Conservation (phyloP, 352 stramenopile genomes). For the Thalassiosira hispida region DNA sequence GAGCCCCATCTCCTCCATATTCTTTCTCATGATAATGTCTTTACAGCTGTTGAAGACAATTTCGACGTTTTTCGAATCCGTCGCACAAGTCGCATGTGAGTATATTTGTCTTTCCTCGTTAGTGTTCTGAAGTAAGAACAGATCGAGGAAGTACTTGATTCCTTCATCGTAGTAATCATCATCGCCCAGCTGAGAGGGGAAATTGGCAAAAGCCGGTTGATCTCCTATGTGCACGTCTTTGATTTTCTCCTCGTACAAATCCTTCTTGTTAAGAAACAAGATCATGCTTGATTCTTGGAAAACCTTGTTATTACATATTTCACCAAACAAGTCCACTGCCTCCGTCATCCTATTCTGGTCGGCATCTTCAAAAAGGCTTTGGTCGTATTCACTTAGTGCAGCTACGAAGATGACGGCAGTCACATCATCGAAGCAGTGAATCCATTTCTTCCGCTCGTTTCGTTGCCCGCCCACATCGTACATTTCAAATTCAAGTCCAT, state of each 20-base stretch:
- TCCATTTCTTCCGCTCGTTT: constrained; percentile 97
- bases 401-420: constrained; percentile 91
- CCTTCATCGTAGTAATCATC: constrained; percentile 67
- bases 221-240: constrained; percentile 92
- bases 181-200: constrained; percentile 75
- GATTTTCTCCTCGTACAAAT: constrained; percentile 97
- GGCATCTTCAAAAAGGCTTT: constrained; percentile 93
- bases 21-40: constrained; percentile 81
- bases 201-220: constrained; percentile 91
- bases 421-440: constrained; percentile 96
- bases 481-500: constrained; percentile 94
- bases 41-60: constrained; percentile 97
- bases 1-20: neutral
- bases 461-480: constrained; percentile 96
- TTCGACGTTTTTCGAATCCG: constrained; percentile 96
- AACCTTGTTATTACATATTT: constrained; percentile 94
- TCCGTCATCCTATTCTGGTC: constrained; percentile 95
- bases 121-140: constrained; percentile 83
- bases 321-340: constrained; percentile 93
- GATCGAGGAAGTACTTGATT: constrained; percentile 73
- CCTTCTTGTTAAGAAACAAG: constrained; percentile 97
- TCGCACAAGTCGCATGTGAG: constrained; percentile 95
- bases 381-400: constrained; percentile 92
- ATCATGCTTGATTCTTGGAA: constrained; percentile 94
- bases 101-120: constrained; percentile 93